A percentile compares a stretch with the other conserved stretches of the same genome.
Conservation (phyloP, 768 basidiomycete species). For the Amanita polypyramis region DNA sequence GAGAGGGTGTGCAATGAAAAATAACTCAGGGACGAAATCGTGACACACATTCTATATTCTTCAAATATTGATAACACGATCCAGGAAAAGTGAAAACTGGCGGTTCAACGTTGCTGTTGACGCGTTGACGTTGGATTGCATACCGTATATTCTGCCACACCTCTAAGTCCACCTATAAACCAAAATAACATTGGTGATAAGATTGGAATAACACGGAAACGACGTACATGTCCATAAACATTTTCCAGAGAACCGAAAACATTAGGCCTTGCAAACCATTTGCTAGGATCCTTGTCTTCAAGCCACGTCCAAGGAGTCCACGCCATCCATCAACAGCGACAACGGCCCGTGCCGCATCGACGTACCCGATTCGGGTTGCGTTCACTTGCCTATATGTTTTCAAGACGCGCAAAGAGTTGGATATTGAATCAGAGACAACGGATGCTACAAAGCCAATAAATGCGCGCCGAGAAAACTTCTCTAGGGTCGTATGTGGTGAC, state of each 20-base stretch:
- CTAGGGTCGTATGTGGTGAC: constrained; percentile 32
- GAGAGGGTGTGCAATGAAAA: constrained; percentile 28
- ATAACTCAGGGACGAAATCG: constrained; percentile 21
- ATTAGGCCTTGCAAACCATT: constrained; percentile 89
- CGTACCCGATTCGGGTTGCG: constrained; percentile 69
- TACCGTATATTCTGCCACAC: too few relatives aligned
- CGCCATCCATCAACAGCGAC: constrained; percentile 63
- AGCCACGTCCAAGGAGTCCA: constrained; percentile 80
- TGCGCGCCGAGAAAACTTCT: constrained; percentile 69
- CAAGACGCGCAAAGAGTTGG: constrained; percentile 84
- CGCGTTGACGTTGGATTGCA: too few relatives aligned
- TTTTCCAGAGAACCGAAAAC: constrained; percentile 86
- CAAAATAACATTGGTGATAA: neutral
- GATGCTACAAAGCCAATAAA: constrained; percentile 89
- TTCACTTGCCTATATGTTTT: constrained; percentile 96
- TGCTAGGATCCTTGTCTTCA: constrained; percentile 81
- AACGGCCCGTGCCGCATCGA: constrained; percentile 68
- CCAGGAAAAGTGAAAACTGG: too few relatives aligned
- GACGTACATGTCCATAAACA: constrained; percentile 75
- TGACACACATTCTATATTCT: constrained; percentile 12
- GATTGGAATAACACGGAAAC: neutral
- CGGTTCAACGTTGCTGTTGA: too few relatives aligned
- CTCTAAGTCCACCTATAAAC: constrained; percentile 18
- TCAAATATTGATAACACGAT: neutral
- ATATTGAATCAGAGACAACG: constrained; percentile 73